Evolutionary conservation across 202 grass and related monocot species (phyloP).

Genomic region (Carex sylvatica): DNA sequence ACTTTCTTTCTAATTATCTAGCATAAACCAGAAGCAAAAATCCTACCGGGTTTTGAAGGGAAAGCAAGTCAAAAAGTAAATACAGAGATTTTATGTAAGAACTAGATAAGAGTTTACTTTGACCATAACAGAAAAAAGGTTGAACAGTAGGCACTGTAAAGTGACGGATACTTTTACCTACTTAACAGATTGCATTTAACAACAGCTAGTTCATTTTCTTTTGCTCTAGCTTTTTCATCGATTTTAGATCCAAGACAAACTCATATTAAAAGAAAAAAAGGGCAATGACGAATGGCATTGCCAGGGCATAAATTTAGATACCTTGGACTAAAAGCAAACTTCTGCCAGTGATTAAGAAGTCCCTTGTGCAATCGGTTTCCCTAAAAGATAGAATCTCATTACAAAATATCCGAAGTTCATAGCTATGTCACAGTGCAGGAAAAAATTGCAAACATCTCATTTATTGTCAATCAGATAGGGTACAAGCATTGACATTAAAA

Average conservation of each 20-base stretch:
- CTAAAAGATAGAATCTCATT: conserved; percentile 43
- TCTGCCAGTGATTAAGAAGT: conserved; percentile 90
- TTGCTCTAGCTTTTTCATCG: not conserved
- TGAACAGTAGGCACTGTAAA: not conserved
- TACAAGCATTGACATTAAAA: conserved; percentile 15
- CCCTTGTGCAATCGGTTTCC: conserved; percentile 95
- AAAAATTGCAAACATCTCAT: conserved; percentile 23
- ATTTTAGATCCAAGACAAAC: not conserved
- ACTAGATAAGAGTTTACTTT: not conserved
- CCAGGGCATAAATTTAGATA: conserved; percentile 28
- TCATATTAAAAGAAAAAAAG: not conserved
- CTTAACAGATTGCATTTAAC: not conserved
- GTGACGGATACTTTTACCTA: not conserved
- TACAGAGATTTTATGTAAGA: not conserved
- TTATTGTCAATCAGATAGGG: conserved; percentile 20
- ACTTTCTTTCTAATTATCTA: not conserved
- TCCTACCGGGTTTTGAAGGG: not conserved
- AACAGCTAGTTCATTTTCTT: not conserved
- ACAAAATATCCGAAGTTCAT: conserved; percentile 24
- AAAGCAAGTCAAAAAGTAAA: not conserved
- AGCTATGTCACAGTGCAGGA: conserved; percentile 1
- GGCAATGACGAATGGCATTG: not conserved
- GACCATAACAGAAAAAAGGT: not conserved
- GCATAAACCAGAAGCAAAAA: not conserved
- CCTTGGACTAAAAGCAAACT: conserved; percentile 97